Conservation (phyloP, 2,329 filamentous ascomycete genomes). For the Arthrocladium fulminans region DNA sequence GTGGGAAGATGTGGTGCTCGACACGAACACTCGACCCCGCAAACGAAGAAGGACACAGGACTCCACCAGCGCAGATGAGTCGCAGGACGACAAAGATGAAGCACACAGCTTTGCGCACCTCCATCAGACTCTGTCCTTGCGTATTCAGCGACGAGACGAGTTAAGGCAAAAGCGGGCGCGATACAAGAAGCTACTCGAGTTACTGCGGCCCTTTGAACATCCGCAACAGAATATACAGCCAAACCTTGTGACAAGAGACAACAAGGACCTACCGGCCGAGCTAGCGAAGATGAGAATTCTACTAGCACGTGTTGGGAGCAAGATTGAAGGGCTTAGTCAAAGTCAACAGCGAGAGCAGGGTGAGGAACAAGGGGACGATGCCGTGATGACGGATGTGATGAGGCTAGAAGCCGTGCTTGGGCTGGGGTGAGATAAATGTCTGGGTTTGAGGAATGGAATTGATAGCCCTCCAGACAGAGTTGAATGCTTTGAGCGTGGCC, state of each 20-base stretch:
- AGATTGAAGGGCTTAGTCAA: constrained; percentile 28
- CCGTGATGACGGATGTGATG: constrained; percentile 15
- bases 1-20: constrained; percentile 5
- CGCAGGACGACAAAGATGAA: background rate
- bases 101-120: constrained; percentile 33
- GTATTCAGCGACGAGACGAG: constrained; percentile 38
- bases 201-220: constrained; percentile 43
- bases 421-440: constrained; percentile 31
- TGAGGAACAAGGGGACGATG: constrained; percentile 10
- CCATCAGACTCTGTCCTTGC: constrained; percentile 35
- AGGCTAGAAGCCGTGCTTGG: constrained; percentile 33
- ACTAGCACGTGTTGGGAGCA: constrained; percentile 33
- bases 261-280: constrained; percentile 40
- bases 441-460: no score
- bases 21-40: background rate
- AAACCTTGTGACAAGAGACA: constrained; percentile 45
- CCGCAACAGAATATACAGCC: constrained; percentile 45
- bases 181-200: constrained; percentile 36
- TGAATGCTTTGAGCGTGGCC: no score
- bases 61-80: background rate
- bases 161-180: constrained; percentile 40
- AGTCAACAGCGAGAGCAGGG: constrained; percentile 9
- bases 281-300: constrained; percentile 42
- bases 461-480: no score
- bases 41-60: background rate